These are phyloP conservation scores for Boletus rubescentipes DNA, from an alignment of 768 basidiomycete species.

Conservation along the genomic window DNA sequence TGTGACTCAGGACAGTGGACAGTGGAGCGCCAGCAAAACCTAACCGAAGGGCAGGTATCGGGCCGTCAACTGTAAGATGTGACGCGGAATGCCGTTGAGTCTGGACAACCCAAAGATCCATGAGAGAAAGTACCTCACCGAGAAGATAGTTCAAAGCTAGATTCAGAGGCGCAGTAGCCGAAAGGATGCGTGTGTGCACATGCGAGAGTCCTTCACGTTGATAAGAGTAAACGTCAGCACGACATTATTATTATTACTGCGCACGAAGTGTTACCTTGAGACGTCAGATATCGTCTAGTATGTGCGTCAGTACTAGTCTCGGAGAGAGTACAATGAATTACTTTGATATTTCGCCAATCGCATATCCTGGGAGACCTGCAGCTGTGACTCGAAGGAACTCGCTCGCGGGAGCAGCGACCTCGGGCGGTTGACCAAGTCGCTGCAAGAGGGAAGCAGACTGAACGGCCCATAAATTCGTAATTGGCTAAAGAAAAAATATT, in stretches of 20 bases:
- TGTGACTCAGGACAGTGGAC: conserved; percentile 30
- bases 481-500: conserved; percentile 11
- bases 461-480: conserved; percentile 22
- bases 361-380: conserved; percentile 48
- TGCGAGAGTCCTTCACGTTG: conserved; percentile 21
- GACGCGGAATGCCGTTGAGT: neutral
- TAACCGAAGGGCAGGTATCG: conserved; percentile 26
- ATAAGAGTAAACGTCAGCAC: neutral
- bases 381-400: conserved; percentile 40
- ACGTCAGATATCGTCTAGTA: conserved; percentile 21
- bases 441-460: conserved; percentile 39
- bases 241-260: neutral
- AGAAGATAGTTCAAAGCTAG: conserved; percentile 27
- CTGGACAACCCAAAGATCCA: neutral
- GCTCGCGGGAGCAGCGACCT: conserved; percentile 40
- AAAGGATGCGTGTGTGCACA: conserved; percentile 24
- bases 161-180: conserved; percentile 22
- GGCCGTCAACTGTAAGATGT: conserved; percentile 19
- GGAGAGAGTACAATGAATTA: conserved; percentile 2
- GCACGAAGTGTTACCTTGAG: conserved; percentile 14
- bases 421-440: conserved; percentile 35
- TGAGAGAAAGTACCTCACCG: conserved; percentile 7
- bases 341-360: conserved; percentile 42
- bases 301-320: conserved; percentile 1
- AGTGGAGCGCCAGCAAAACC: conserved; percentile 28